Conservation (phyloP, 306 rosid species). For the Dicorynia guianensis region DNA sequence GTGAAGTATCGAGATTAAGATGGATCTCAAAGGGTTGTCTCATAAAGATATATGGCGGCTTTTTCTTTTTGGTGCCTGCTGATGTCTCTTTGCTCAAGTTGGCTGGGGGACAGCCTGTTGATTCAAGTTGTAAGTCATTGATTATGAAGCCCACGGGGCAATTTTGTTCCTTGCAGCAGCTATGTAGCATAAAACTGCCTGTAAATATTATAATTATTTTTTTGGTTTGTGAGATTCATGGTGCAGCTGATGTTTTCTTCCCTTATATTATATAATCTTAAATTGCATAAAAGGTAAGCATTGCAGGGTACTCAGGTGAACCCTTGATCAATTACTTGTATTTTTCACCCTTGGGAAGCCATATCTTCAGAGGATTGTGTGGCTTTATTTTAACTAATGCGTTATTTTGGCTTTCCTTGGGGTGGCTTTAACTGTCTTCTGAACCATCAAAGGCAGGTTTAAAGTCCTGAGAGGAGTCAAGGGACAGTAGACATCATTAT, state of each 20-base stretch:
- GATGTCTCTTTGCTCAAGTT: conserved; percentile 34
- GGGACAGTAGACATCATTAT: no score
- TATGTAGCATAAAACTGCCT: conserved; percentile 46
- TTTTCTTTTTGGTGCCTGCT: conserved; percentile 28
- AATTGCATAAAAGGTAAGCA: conserved; percentile 20
- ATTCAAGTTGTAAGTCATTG: conserved; percentile 27
- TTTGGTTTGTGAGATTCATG: conserved; percentile 34
- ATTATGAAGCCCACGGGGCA: conserved; percentile 50
- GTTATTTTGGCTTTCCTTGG: no score
- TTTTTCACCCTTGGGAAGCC: no score
- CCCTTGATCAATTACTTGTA: background rate
- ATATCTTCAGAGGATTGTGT: no score
- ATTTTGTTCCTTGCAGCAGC: conserved; percentile 46
- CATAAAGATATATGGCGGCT: conserved; percentile 24
- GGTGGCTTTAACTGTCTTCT: no score
- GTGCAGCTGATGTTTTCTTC: conserved; percentile 20
- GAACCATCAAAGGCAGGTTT: no score
- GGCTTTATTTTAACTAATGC: background rate
- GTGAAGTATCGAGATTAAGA: background rate
- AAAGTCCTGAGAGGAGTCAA: no score
- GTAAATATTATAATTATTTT: conserved; percentile 57
- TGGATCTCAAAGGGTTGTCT: background rate
- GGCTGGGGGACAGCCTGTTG: conserved; percentile 25
- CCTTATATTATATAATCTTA: conserved; percentile 15
- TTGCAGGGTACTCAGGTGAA: conserved; percentile 7